Conservation (phyloP, 2,329 filamentous ascomycete genomes). For the Mycocentrospora acerina region DNA sequence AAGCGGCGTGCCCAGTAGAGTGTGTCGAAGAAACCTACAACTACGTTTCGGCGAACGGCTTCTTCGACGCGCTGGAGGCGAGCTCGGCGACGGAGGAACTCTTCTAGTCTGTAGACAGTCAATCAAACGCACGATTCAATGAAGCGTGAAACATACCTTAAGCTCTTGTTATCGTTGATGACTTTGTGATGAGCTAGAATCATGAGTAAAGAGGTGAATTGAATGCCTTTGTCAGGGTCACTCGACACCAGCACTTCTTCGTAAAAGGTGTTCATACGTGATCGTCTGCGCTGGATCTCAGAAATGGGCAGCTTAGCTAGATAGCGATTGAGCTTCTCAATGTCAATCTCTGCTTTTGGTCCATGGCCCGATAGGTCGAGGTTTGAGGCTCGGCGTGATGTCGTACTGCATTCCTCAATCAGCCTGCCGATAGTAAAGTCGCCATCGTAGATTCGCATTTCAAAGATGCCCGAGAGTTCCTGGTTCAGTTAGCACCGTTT, state of each 20-base stretch:
- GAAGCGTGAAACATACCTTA: constrained; percentile 58
- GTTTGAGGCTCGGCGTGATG: constrained; percentile 53
- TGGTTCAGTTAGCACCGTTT: constrained; percentile 26
- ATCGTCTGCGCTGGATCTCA: constrained; percentile 72
- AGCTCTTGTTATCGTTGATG: constrained; percentile 94
- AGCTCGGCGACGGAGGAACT: constrained; percentile 87
- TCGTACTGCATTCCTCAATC: constrained; percentile 75
- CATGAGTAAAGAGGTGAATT: constrained; percentile 90
- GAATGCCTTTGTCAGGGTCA: constrained; percentile 84
- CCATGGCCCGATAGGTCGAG: constrained; percentile 48
- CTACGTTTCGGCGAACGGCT: constrained; percentile 84
- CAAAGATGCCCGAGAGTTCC: constrained; percentile 91
- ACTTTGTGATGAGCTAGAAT: constrained; percentile 98
- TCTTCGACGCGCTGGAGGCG: constrained; percentile 93
- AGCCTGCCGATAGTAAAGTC: constrained; percentile 86
- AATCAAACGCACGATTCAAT: neutral
- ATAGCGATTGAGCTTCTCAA: constrained; percentile 72
- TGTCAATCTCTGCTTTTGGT: constrained; percentile 59
- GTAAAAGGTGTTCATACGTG: constrained; percentile 90
- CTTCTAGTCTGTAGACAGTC: constrained; percentile 67
- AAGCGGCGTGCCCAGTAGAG: constrained; percentile 85
- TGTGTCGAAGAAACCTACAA: constrained; percentile 94
- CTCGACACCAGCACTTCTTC: constrained; percentile 94
- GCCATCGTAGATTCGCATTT: constrained; percentile 93
- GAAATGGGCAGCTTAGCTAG: constrained; percentile 71